Conservation (phyloP, 768 basidiomycete genomes). For the Hortiboletus campestris region DNA sequence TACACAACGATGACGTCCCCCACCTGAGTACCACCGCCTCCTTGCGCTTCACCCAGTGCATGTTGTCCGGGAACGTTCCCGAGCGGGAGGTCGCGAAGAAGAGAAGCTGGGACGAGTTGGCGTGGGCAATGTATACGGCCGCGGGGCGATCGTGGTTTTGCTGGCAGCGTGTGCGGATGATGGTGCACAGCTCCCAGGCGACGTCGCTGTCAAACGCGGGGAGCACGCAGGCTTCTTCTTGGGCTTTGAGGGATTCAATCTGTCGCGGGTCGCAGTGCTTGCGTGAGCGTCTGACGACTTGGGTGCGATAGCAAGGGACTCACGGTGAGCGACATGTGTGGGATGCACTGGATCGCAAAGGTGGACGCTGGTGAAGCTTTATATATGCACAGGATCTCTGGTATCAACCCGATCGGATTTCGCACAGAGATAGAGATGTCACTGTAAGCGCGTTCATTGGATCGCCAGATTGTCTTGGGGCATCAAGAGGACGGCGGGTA, state of each 20-base stretch:
- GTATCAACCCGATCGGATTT: no score
- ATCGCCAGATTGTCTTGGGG: no score
- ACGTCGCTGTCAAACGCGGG: slow-evolving; percentile 30
- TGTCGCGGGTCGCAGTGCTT: neutral
- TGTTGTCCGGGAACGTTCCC: slow-evolving; percentile 33
- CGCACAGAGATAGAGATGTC: no score
- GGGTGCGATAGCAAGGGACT: neutral
- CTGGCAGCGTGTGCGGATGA: slow-evolving; percentile 23
- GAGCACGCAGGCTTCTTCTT: slow-evolving; percentile 29
- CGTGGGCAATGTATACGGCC: slow-evolving; percentile 31
- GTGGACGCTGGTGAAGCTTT: no score
- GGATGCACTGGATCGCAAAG: no score
- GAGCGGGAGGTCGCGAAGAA: slow-evolving; percentile 30
- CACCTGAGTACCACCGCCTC: no score
- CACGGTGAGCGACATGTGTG: neutral
- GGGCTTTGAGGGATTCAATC: slow-evolving; percentile 18
- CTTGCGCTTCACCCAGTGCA: no score
- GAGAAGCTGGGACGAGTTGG: slow-evolving; percentile 29
- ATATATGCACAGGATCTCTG: no score
- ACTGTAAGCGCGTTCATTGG: no score
- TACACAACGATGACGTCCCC: slow-evolving; percentile 28
- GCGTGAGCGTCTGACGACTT: neutral
- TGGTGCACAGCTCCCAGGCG: slow-evolving; percentile 33
- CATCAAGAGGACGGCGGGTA: no score
- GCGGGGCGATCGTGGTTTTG: slow-evolving; percentile 19